Evolutionary conservation across 768 basidiomycete species (phyloP).

Genomic region (Lentinula sp.): DNA sequence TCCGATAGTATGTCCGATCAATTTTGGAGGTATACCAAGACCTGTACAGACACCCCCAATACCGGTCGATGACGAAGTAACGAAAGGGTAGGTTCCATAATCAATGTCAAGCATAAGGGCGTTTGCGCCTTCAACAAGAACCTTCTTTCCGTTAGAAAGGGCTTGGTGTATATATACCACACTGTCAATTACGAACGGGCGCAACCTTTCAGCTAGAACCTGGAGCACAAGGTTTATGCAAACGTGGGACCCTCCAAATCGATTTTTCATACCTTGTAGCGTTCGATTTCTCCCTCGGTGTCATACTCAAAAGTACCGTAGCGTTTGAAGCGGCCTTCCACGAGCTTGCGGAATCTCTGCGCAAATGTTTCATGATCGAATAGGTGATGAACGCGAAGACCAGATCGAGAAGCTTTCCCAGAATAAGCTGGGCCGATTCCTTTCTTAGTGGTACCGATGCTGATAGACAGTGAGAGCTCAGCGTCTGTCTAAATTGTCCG

Average conservation of each 20-base stretch:
- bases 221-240: slow-evolving; percentile 19
- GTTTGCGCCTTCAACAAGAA: slow-evolving; percentile 97
- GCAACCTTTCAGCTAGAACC: slow-evolving; percentile 78
- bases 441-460: slow-evolving; percentile 96
- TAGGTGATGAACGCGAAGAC: slow-evolving; percentile 93
- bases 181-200: slow-evolving; percentile 87
- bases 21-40: slow-evolving; percentile 90
- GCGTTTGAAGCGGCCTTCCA: slow-evolving; percentile 96
- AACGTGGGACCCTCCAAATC: background rate
- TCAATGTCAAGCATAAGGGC: slow-evolving; percentile 98
- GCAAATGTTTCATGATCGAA: slow-evolving; percentile 85
- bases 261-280: slow-evolving; percentile 67
- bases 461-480: slow-evolving; percentile 19
- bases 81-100: slow-evolving; percentile 96
- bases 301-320: slow-evolving; percentile 98
- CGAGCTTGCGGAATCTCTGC: slow-evolving; percentile 87
- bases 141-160: slow-evolving; percentile 63
- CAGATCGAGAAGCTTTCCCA: slow-evolving; percentile 93
- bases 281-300: slow-evolving; percentile 90
- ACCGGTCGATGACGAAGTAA: slow-evolving; percentile 89
- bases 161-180: slow-evolving; percentile 81
- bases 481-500: background rate
- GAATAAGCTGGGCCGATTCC: slow-evolving; percentile 99
- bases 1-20: slow-evolving; percentile 82
- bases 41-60: slow-evolving; percentile 97